These are phyloP conservation scores for Physcomitrellopsis africana DNA, from an alignment of 225 moss, liverwort and hornwort species.

Conservation along the genomic window DNA sequence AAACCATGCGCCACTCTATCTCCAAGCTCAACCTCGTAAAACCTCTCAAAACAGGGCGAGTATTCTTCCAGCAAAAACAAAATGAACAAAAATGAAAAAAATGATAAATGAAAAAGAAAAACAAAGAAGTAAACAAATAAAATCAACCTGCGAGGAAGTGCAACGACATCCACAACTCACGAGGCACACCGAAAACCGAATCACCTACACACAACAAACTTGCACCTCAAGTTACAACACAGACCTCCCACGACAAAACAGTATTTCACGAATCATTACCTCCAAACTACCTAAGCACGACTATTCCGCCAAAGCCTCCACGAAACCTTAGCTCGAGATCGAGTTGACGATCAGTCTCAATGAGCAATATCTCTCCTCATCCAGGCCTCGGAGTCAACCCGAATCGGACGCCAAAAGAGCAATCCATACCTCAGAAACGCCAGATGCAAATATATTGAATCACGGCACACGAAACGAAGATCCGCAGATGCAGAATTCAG, in stretches of 20 bases:
- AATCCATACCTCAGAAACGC: neutral
- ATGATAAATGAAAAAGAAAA: no score
- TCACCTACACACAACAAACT: constrained; percentile 19
- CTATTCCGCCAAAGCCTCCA: constrained; percentile 31
- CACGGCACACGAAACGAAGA: neutral
- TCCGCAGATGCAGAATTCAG: neutral
- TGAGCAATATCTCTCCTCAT: neutral
- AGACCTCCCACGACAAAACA: constrained; percentile 17
- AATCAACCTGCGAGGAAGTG: neutral
- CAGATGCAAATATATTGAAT: neutral
- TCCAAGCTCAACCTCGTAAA: neutral
- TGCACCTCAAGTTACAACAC: neutral
- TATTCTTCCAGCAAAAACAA: no score
- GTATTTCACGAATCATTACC: constrained; percentile 9
- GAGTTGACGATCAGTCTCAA: constrained; percentile 26
- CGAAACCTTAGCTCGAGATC: neutral
- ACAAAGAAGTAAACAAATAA: neutral
- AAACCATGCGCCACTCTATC: neutral
- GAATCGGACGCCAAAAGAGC: neutral
- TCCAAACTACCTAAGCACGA: constrained; percentile 23
- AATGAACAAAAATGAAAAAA: no score
- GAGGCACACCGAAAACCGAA: neutral
- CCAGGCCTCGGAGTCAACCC: constrained; percentile 9
- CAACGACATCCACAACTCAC: neutral
- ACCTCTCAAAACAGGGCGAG: neutral